These are phyloP conservation scores for Nepenthes gracilis DNA, from an alignment of 148 eudicot genomes.

Conservation along the genomic window DNA sequence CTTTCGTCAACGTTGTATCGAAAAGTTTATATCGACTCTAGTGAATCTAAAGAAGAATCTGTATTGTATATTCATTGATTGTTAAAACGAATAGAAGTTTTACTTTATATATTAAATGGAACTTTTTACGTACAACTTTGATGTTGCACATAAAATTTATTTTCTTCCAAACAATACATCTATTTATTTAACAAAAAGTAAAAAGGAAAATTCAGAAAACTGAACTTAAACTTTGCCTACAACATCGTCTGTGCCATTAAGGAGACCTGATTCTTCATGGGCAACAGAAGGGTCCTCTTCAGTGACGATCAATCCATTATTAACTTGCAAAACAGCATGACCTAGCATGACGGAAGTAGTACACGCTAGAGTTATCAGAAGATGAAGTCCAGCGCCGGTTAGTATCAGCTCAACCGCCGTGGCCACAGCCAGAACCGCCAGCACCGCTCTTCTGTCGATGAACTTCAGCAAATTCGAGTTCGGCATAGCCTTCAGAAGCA, in stretches of 20 bases:
- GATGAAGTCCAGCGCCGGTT: constrained; percentile 27
- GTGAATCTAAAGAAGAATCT: no score
- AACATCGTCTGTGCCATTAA: background rate
- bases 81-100: no score
- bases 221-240: background rate
- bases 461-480: constrained; percentile 12
- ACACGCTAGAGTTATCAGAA: constrained; percentile 18
- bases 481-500: constrained; percentile 20
- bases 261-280: background rate
- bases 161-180: no score
- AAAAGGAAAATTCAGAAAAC: no score
- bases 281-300: background rate
- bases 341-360: constrained; percentile 19
- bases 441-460: constrained; percentile 23
- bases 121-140: no score
- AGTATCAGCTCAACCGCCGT: constrained; percentile 21
- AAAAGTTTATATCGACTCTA: no score
- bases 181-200: no score
- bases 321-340: constrained; percentile 19
- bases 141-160: no score
- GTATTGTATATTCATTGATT: no score
- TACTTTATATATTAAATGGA: no score
- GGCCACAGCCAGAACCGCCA: constrained; percentile 8
- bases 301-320: background rate
- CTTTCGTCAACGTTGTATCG: no score